Conservation (phyloP, 345 rosid species). For the Gossypium thurberi region DNA sequence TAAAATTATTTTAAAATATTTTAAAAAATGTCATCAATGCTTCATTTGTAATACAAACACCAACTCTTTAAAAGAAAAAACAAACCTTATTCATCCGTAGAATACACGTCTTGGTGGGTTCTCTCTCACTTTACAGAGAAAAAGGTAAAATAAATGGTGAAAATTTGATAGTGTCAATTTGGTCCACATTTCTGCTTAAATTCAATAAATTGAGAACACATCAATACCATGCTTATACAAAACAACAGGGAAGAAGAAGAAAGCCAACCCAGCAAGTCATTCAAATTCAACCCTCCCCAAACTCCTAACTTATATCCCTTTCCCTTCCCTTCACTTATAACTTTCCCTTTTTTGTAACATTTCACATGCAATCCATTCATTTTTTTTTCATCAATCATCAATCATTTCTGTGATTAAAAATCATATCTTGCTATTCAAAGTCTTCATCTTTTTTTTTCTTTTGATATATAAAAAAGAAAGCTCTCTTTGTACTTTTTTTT, state of each 20-base stretch:
- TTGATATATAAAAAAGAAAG: constrained; percentile 2
- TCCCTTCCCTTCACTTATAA: neutral
- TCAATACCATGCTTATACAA: neutral
- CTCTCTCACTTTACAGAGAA: neutral
- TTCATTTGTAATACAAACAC: too few relatives aligned
- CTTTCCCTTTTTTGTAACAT: neutral
- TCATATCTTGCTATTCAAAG: constrained; percentile 8
- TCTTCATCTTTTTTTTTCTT: neutral
- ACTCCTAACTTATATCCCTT: neutral
- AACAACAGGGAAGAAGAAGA: neutral
- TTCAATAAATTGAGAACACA: neutral
- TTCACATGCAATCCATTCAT: neutral
- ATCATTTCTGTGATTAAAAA: neutral
- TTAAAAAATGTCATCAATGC: too few relatives aligned
- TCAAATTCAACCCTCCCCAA: neutral
- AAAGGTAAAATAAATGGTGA: neutral
- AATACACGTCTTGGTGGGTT: constrained; percentile 27
- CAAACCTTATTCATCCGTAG: neutral
- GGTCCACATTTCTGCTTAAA: constrained; percentile 21
- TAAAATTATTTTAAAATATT: too few relatives aligned
- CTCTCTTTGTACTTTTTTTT: neutral
- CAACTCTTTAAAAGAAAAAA: too few relatives aligned
- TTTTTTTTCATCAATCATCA: neutral
- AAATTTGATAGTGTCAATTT: neutral
- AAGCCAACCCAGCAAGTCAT: neutral